Evolutionary conservation across 2,329 filamentous ascomycete species (phyloP).

Genomic region (Sporothrix brasiliensis): DNA sequence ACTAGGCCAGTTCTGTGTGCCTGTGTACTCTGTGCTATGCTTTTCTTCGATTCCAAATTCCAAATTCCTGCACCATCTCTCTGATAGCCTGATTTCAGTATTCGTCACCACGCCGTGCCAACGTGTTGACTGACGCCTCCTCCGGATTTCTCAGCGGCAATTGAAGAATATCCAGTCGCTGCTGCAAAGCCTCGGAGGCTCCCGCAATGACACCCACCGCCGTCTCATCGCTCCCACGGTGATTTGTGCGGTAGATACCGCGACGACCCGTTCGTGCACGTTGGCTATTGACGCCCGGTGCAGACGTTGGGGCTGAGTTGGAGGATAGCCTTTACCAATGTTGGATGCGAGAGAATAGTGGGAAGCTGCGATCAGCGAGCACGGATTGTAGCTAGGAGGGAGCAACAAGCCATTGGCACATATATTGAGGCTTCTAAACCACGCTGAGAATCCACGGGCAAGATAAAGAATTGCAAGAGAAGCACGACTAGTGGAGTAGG

Average conservation of each 20-base stretch:
- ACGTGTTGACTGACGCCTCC: constrained; percentile 25
- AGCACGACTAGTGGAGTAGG: too few species aligned
- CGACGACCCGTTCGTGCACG: constrained; percentile 27
- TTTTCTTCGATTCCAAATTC: neutral
- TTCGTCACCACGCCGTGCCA: constrained; percentile 22
- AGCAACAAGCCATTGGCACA: neutral
- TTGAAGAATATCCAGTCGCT: neutral
- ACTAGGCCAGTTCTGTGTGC: neutral
- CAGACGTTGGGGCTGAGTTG: neutral
- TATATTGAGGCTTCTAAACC: too few species aligned
- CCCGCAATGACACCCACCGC: too few species aligned
- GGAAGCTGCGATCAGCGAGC: neutral
- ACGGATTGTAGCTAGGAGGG: neutral
- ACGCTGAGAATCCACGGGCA: too few species aligned
- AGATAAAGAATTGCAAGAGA: too few species aligned
- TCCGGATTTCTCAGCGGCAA: constrained; percentile 28
- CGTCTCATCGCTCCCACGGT: constrained; percentile 18
- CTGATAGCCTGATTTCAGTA: neutral
- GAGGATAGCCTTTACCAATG: neutral
- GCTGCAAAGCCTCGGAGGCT: neutral
- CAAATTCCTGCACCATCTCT: neutral
- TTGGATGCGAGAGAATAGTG: neutral
- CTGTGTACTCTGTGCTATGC: neutral
- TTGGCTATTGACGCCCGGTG: neutral
- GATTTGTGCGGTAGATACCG: constrained; percentile 29